Evolutionary conservation across 2,329 filamentous ascomycete genomes (phyloP), one percentile per base, ranked within the genome.

Genomic region (Bipolaris oryzae): DNA sequence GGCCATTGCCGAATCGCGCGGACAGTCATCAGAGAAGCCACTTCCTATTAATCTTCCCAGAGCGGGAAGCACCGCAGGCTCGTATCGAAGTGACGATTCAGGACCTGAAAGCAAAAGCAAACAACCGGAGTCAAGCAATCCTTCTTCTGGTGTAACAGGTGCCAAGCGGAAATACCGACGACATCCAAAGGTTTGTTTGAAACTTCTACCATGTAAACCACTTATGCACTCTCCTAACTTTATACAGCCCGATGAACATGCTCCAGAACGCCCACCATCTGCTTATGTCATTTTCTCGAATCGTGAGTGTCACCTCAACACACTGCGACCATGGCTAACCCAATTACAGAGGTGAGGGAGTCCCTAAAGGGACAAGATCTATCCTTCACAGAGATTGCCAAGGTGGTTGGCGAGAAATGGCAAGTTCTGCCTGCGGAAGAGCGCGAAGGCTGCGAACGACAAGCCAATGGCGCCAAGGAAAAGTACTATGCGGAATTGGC

Each of bases 251-350:
- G 91, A 95, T 65, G 88, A 92, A 56, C 87, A 91, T 77, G 90
- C 90, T 0, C 91, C 91, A 1, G 90, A 93, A 69, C 82, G 90
- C 21, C 89, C 91, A 1, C 89, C 90, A 0, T 94, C 90, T 4
- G 91, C 90, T 47, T 94, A 94, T 76, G 91, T 94, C 11, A 84
- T 94, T 15, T 95, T 95, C 70, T 93, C 91, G 0, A 94, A 94
- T 67, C 90, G 89, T 91, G 76, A 79, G 88, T 81, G 31, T 41
- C 6, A 18, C 18, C 11, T 11, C 48, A 34, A 6, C 28, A 28
- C 9, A 11, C 11, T 9, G 1, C 25, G 33, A 45, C 33, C 7
- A 9, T 42, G n/a, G 37, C 69, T 76, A 56, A 76, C 34, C 3
- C 7, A 1, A 11, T 39, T 38, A 0, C 62, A 90, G 88, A 89